Conservation (phyloP, 441 rosid species). For the Adansonia grandidieri region DNA sequence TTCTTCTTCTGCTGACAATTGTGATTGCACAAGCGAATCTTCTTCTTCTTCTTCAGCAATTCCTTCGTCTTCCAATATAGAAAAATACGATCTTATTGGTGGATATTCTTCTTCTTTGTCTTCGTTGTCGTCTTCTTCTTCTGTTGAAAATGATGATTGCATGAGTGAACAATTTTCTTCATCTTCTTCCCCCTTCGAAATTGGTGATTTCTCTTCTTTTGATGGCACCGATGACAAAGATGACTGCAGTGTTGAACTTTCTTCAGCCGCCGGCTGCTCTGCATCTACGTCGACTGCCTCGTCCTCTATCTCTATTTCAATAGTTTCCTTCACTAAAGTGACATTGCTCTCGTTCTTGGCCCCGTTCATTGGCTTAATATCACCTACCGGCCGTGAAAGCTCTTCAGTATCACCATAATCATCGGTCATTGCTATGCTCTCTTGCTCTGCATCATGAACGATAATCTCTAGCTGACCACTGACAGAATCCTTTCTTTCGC, state of each 20-base stretch:
- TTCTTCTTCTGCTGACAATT: constrained; percentile 26
- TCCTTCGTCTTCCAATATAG: neutral
- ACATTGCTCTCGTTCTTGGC: constrained; percentile 19
- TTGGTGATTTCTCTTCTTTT: constrained; percentile 18
- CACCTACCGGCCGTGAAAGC: neutral
- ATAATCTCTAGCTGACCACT: constrained; percentile 20
- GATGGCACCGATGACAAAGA: neutral
- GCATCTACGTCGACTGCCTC: neutral
- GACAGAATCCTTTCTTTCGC: constrained; percentile 21
- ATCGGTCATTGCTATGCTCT: constrained; percentile 5
- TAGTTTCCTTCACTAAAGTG: neutral
- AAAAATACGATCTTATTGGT: neutral
- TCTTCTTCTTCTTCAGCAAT: neutral
- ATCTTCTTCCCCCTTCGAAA: neutral
- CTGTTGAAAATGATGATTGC: neutral
- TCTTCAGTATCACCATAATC: neutral
- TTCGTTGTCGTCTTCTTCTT: neutral
- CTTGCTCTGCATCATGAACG: constrained; percentile 24
- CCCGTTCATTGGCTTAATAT: neutral
- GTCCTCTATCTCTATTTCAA: constrained; percentile 22
- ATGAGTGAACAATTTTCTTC: neutral
- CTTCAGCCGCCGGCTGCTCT: neutral
- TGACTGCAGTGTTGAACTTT: neutral
- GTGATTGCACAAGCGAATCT: neutral
- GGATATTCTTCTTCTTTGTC: neutral